Evolutionary conservation across 768 basidiomycete species (phyloP), one percentile per base, ranked within the genome.

Genomic region (Kwoniella dejecticola): DNA sequence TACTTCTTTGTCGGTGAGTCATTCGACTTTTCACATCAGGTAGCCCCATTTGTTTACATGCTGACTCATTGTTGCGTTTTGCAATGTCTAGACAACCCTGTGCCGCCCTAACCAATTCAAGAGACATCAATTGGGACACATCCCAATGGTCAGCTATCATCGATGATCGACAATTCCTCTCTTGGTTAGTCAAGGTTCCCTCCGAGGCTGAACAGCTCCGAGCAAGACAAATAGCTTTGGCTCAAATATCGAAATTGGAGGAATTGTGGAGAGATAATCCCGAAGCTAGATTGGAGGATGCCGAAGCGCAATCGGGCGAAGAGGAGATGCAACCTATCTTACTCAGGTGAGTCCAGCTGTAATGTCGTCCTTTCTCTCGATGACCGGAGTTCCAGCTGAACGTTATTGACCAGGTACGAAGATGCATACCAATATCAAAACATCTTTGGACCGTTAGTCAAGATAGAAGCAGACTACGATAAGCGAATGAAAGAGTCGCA

Each of bases 361-460:
- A 23, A n/a, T n/a, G n/a, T n/a, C n/a, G n/a, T n/a, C n/a, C n/a
- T n/a, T n/a, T n/a, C n/a, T n/a, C n/a, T n/a, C n/a, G n/a, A n/a
- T n/a, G n/a, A n/a, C 19, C 46, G 12, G 21, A 46, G 30, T 24
- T 23, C 19, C 5, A 44, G 62, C 63, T 63, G 49, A 68, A 27
- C 6, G 13, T 12, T 15, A 15, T 17, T 31, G 17, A 27, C 10
- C 61, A 81, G 81, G 45, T 99, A 99, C 78, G 95, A 98, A 77
- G 96, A 99, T 78, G 96, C 96, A 45, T 99, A 98, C 75, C 96
- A 98, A 74, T 99, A 99, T 78, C 96, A 99, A 82, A 99, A 99
- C 76, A 98, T 99, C 57, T 95, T 98, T 72, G 96, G 96, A 4
- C 96, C 96, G 15, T 85, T 99, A 46, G 96, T 99, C 79, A 99